Evolutionary conservation across 805 yeast genomes (phyloP).

Genomic region (Barnettozyma wickerhamii): DNA sequence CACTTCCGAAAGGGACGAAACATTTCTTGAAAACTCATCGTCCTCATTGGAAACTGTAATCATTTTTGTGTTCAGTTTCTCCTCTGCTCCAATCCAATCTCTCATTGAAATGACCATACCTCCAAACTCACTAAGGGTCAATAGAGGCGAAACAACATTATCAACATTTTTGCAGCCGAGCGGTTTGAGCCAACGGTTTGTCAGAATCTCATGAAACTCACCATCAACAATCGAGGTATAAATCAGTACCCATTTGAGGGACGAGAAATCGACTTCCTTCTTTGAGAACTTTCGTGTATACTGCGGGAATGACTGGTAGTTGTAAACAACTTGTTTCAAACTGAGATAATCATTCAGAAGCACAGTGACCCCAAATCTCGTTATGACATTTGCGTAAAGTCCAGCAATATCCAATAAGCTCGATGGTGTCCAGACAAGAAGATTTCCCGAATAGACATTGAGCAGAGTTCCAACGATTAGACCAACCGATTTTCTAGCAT

Average conservation of each 20-base stretch:
- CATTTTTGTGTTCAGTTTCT: constrained; percentile 50
- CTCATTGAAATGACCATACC: constrained; percentile 91
- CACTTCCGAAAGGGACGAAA: constrained; percentile 50
- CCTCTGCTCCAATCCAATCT: constrained; percentile 81
- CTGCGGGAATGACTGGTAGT: constrained; percentile 87
- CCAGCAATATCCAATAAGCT: constrained; percentile 76
- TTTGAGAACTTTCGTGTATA: constrained; percentile 77
- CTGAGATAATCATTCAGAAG: constrained; percentile 84
- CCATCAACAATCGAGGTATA: constrained; percentile 88
- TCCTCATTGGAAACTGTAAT: constrained; percentile 35
- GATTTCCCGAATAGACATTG: constrained; percentile 81
- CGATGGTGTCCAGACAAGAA: constrained; percentile 75
- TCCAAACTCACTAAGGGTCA: constrained; percentile 89
- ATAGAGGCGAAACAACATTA: constrained; percentile 79
- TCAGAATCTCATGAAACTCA: constrained; percentile 83
- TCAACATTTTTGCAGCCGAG: constrained; percentile 77
- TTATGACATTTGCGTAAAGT: constrained; percentile 74
- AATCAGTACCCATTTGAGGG: constrained; percentile 85
- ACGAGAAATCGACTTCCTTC: constrained; percentile 66
- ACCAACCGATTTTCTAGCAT: constrained; percentile 79
- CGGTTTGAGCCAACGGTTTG: constrained; percentile 88
- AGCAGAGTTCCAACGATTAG: constrained; percentile 75
- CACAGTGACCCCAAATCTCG: constrained; percentile 66
- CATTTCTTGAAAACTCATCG: constrained; percentile 26
- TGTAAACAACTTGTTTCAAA: constrained; percentile 84